Evolutionary conservation across 805 yeast species (phyloP), one percentile per base, ranked within the genome.

Genomic region (Wickerhamiella bombiphila): DNA sequence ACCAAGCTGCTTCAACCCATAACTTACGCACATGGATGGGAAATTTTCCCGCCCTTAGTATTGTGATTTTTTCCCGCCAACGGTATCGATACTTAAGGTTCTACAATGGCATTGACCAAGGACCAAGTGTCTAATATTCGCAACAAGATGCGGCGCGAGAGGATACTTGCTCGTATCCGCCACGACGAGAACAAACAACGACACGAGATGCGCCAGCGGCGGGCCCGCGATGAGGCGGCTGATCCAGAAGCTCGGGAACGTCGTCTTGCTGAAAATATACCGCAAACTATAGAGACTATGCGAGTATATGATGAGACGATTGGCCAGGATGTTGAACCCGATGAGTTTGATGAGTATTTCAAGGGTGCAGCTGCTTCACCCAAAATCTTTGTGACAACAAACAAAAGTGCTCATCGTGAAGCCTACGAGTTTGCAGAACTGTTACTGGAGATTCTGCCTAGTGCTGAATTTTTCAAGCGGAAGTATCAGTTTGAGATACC

Each of bases 391-490:
- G 63, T 91, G 38, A 91, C 98, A 5, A 91, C 98, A 5, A 83
- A 76, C 58, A 81, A 81, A 29, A 68, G 74, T 49, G 95, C 97
- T 13, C 76, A 74, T 50, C 81, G 80, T 53, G 70, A 72, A 29
- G 96, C 94, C 0, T 86, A 83, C 56, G 86, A 80, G 52, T 85
- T 91, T 63, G 86, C 94, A 6, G 91, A 86, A 44, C 68, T 79
- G 39, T 62, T 91, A 47, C 70, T 80, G 61, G 94, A 85, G 45
- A 68, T 86, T 26, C 59, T 91, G 29, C 97, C 97, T 26, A 77
- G 80, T 49, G 72, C 80, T 1, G 76, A 86, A 4, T 91, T 88
- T 55, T 75, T 86, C 42, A 83, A 86, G 59, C 70, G 98, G 41
- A 83, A 85, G 53, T 69, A 74, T 49, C 88, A 88, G 50, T 86